Evolutionary conservation across 805 yeast genomes (phyloP), one percentile per base, ranked within the genome.

Genomic region (Saccharomycopsis fibuligera): DNA sequence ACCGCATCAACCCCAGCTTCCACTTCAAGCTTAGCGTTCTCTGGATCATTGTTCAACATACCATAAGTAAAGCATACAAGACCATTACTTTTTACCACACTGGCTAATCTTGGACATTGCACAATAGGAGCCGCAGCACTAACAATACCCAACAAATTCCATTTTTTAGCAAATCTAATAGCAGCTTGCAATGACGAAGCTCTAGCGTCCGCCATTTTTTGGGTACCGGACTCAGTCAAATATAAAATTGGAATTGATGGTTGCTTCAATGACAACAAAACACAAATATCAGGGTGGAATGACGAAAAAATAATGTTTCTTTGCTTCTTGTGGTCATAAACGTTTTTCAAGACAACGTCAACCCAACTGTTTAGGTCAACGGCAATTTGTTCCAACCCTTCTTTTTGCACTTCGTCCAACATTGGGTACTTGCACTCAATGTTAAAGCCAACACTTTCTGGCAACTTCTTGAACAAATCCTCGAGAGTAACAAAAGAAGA

Each of bases 1-100:
- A 91, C 97, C 0, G 99, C 99, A 70, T 91, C 98, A 10, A 91
- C 96, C 6, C 98, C 98, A 3, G 95, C 90, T 54, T 79, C 80
- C 83, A 91, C 83, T 65, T 91, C 96, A 49, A 85, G 69, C 56
- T 79, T 81, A 25, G 95, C 89, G 53, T 81, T 80, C 49, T 78
- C 88, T 0, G 97, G 96, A 31, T 79, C 80, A 59, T 91, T 91
- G 63, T 91, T 91, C 61, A 76, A 73, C 1, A 76, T 74, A 25
- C 98, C 98, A 58, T 91, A 91, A 0, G 96, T 86, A 49, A 91
- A 91, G 65, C 96, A 90, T 10, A 90, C 96, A 54, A 91, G 73
- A 0, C 97, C 97, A 44, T 85, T 78, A 14, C 88, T 81, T 63
- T 91, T 91, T 29, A 91, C 95, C n/a, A 87, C 96, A 53, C 81